Percentiles rank a stretch among this genome's conserved stretches.
Conservation (phyloP, 306 rosid genomes). For the Vicia faba region DNA sequence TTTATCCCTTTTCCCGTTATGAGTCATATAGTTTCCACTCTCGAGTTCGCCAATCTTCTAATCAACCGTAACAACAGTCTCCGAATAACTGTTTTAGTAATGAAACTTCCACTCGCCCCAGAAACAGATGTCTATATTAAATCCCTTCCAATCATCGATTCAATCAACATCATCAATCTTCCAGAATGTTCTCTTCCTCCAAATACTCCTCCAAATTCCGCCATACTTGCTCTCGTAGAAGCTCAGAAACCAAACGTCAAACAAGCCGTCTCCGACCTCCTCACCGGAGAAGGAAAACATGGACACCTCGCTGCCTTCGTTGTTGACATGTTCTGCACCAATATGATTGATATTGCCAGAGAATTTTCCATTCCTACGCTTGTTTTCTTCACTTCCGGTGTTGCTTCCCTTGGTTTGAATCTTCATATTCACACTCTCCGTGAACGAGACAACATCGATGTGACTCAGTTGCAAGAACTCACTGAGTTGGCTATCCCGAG, state of each 20-base stretch:
- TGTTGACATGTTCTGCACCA: constrained; percentile 59
- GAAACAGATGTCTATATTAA: neutral
- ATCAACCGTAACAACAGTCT: neutral
- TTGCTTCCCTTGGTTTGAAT: constrained; percentile 34
- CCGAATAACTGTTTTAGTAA: neutral
- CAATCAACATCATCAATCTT: neutral
- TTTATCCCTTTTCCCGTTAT: neutral
- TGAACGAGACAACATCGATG: constrained; percentile 30
- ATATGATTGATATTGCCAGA: constrained; percentile 52
- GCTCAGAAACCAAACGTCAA: constrained; percentile 37
- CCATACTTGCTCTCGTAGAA: constrained; percentile 1
- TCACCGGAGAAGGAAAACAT: neutral
- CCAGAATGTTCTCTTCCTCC: neutral
- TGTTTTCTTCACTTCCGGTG: constrained; percentile 46
- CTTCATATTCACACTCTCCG: constrained; percentile 48
- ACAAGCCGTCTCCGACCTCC: neutral
- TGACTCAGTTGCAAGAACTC: neutral
- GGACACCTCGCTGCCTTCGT: constrained; percentile 43
- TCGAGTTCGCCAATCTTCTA: neutral
- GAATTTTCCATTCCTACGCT: constrained; percentile 48
- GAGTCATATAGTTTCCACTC: neutral
- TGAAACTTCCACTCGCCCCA: neutral
- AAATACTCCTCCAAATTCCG: neutral
- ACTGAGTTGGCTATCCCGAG: constrained; percentile 33
- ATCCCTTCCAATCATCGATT: neutral